Evolutionary conservation across 2,329 filamentous ascomycete genomes (phyloP).

Genomic region (Dactylonectria estremocensis): DNA sequence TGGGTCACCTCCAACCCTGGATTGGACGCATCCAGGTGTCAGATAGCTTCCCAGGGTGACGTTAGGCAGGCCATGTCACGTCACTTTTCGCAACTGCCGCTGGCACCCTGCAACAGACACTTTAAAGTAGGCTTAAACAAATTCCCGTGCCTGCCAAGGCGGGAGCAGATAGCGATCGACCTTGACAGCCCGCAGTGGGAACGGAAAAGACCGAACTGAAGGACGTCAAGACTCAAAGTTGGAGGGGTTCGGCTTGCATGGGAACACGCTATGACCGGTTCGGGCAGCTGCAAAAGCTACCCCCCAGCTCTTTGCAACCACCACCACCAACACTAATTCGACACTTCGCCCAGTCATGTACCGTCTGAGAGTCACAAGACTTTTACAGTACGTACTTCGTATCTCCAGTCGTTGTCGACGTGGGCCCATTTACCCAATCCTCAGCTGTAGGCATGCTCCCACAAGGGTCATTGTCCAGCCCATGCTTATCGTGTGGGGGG

Average conservation of each 20-base stretch:
- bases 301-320: slow-evolving; percentile 7
- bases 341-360: background rate
- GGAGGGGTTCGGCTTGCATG: background rate
- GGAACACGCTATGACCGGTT: slow-evolving; percentile 9
- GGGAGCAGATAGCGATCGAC: slow-evolving; percentile 22
- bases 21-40: background rate
- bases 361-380: slow-evolving; percentile 2
- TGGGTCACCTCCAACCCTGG: background rate
- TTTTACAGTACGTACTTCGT: slow-evolving; percentile 5
- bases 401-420: too few species aligned
- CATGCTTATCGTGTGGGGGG: slow-evolving; percentile 28
- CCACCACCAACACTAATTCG: background rate
- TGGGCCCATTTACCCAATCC: slow-evolving; percentile 30
- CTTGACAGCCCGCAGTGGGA: slow-evolving; percentile 5
- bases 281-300: slow-evolving; percentile 17
- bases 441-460: slow-evolving; percentile 19
- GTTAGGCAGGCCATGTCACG: background rate
- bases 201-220: background rate
- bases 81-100: slow-evolving; percentile 9
- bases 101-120: slow-evolving; percentile 11
- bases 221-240: background rate
- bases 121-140: slow-evolving; percentile 12
- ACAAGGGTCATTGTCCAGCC: slow-evolving; percentile 16
- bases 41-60: background rate
- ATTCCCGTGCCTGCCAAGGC: slow-evolving; percentile 20